phyloP scores from a whole-genome alignment of 306 rosid genomes.

The Benincasa hispida region DNA sequence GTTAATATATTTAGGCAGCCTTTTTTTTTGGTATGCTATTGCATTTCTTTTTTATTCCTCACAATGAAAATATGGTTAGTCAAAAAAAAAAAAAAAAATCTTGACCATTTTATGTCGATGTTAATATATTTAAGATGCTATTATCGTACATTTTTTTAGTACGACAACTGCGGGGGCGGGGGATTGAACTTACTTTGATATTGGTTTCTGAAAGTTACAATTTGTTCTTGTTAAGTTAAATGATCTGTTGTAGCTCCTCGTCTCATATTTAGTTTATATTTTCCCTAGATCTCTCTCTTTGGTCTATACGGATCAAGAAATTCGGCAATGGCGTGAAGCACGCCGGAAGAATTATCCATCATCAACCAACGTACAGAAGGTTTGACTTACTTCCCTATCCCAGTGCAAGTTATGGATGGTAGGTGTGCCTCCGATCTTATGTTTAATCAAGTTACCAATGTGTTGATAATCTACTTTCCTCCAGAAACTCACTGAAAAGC shows the following conservation, averaged over 20 bases:
- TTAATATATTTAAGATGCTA: neutral
- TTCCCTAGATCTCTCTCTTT: constrained; percentile 30
- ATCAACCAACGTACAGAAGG: constrained; percentile 41
- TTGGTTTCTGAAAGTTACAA: neutral
- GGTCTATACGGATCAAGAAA: constrained; percentile 60
- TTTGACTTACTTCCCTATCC: constrained; percentile 7
- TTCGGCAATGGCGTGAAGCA: constrained; percentile 76
- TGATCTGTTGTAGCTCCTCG: neutral
- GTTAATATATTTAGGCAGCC: neutral
- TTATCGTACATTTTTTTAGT: neutral
- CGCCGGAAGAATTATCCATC: constrained; percentile 67
- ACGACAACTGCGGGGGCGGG: no score
- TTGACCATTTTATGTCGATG: neutral
- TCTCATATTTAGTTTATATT: neutral
- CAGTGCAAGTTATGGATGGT: neutral
- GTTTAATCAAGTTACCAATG: constrained; percentile 11
- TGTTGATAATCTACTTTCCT: constrained; percentile 20
- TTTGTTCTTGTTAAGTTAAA: neutral
- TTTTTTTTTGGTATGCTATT: no score
- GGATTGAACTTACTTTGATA: neutral
- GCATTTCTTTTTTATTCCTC: no score
- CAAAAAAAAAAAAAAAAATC: no score
- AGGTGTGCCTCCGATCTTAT: neutral
- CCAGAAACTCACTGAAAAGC: constrained; percentile 37
- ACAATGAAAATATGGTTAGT: no score